Evolutionary conservation across 352 stramenopile genomes (phyloP).

Genomic region (Globisporangium uncinulatum): DNA sequence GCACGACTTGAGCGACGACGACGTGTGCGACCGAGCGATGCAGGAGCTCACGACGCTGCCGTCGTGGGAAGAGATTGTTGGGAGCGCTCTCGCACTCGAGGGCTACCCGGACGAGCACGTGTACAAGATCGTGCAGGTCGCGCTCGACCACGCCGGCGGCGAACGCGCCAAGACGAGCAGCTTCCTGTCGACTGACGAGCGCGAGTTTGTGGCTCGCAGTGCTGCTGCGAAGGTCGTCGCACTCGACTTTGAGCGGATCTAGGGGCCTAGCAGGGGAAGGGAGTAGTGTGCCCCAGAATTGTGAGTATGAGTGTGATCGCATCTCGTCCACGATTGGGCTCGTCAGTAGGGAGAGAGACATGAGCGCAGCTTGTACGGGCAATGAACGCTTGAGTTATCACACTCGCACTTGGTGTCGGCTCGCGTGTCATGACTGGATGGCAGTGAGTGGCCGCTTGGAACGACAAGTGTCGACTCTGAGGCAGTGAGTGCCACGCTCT

Average conservation of each 20-base stretch:
- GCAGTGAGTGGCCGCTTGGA: no score
- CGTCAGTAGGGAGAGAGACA: no score
- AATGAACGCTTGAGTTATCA: no score
- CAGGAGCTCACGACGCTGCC: conserved; percentile 18
- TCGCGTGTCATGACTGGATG: no score
- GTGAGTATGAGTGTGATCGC: background rate
- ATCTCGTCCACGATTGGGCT: no score
- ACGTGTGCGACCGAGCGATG: conserved; percentile 18
- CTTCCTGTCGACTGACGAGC: conserved; percentile 29
- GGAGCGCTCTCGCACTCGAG: conserved; percentile 21
- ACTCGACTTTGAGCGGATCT: conserved; percentile 5
- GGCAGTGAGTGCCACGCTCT: no score
- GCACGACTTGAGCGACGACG: conserved; percentile 20
- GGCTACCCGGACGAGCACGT: conserved; percentile 49
- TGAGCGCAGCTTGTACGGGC: no score
- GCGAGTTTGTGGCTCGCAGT: conserved; percentile 34
- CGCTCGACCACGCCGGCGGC: conserved; percentile 22
- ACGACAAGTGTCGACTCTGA: no score
- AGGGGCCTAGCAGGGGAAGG: background rate
- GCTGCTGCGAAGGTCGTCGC: conserved; percentile 32
- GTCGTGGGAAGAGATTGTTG: conserved; percentile 37
- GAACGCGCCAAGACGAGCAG: background rate
- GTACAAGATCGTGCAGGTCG: conserved; percentile 65
- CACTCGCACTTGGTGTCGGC: no score
- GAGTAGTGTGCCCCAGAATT: background rate